Conservation (phyloP, 176 grass and related monocot genomes). For the Metroxylon sagu region DNA sequence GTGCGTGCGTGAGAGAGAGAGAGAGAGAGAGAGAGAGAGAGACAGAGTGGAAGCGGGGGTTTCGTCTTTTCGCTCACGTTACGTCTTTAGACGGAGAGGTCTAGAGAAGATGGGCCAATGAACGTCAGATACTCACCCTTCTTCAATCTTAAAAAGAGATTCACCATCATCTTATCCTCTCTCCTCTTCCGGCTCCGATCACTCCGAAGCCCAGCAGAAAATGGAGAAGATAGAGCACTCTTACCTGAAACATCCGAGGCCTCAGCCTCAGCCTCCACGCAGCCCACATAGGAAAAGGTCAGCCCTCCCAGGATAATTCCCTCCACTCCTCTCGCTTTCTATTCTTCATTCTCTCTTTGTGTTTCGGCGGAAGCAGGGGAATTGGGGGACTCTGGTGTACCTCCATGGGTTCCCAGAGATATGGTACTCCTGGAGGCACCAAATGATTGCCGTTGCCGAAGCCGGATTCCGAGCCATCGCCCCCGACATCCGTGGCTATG, state of each 20-base stretch:
- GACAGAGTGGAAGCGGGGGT: no score
- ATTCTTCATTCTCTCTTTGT: background rate
- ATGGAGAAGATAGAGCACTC: no score
- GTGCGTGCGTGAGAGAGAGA: no score
- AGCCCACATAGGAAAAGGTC: conserved; percentile 20
- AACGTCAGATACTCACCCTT: no score
- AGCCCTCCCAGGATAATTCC: background rate
- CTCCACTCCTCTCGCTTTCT: background rate
- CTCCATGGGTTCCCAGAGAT: conserved; percentile 50
- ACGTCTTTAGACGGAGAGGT: no score
- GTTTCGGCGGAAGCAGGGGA: background rate
- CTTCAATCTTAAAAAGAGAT: no score
- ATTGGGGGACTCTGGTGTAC: conserved; percentile 17
- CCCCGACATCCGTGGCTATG: conserved; percentile 53
- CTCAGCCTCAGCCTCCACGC: conserved; percentile 43
- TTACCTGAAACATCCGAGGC: conserved; percentile 11
- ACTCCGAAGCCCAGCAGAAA: no score
- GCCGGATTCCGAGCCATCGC: conserved; percentile 53
- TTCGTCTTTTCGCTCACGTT: no score
- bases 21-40: no score
- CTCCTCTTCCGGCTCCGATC: no score
- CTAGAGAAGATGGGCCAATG: no score
- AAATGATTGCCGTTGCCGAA: conserved; percentile 47
- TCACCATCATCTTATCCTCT: no score
- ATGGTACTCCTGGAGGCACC: conserved; percentile 63